A percentile compares a stretch with the other conserved stretches of the same genome.
phyloP scores from a whole-genome alignment of 73 alveolate species.

The Paramecium sexaurelia region DNA sequence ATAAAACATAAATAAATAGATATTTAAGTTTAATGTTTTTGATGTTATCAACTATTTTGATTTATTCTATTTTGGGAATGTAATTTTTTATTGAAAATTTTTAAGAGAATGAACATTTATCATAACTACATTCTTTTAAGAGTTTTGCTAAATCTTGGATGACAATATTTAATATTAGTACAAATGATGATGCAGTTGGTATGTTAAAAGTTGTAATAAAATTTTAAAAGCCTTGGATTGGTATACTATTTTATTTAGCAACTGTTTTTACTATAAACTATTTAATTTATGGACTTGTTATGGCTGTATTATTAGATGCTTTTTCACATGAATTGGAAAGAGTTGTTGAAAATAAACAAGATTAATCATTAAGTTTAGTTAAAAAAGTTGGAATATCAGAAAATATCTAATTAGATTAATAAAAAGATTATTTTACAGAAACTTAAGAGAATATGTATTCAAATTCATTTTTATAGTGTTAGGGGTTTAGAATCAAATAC shows the following conservation, averaged over 20 bases:
- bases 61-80: conserved; percentile 7
- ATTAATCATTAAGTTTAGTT: not conserved
- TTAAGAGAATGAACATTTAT: not conserved
- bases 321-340: conserved; percentile 5
- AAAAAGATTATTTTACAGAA: not conserved
- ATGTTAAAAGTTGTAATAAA: not conserved
- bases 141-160: conserved; percentile 43
- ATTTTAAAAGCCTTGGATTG: not conserved
- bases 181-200: conserved; percentile 51
- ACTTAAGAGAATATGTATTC: not conserved
- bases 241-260: not conserved
- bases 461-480: not conserved
- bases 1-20: not conserved
- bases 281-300: not conserved
- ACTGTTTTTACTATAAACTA: not conserved
- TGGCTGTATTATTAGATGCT: conserved; percentile 55
- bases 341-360: not conserved
- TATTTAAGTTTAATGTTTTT: not conserved
- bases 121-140: conserved; percentile 24
- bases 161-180: not conserved
- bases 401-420: not conserved
- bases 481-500: not conserved
- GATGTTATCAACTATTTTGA: not conserved
- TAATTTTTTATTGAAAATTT: not conserved
- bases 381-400: not conserved